These are phyloP conservation scores for Tylopilus plumbeoviolaceoides DNA, from an alignment of 768 basidiomycete genomes.

Conservation along the genomic window DNA sequence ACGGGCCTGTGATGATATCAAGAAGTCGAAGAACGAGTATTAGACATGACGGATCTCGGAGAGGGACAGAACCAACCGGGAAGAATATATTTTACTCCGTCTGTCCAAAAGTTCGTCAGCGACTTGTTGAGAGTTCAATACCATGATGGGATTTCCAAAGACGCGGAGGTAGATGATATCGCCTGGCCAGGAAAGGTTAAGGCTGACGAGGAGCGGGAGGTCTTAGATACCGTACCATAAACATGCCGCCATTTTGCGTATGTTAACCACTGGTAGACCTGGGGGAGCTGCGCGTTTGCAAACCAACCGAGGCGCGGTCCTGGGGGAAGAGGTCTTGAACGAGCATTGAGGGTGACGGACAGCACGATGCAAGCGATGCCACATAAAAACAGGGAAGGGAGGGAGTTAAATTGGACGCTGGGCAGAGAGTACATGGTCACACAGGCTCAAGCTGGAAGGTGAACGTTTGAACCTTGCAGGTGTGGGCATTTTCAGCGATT, in stretches of 20 bases:
- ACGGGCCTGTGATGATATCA: constrained; percentile 26
- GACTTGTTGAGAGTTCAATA: constrained; percentile 41
- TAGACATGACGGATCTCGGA: neutral
- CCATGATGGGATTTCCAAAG: constrained; percentile 43
- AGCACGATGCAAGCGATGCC: constrained; percentile 10
- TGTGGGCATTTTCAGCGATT: neutral
- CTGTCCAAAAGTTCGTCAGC: constrained; percentile 45
- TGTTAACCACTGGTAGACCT: constrained; percentile 39
- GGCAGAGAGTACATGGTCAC: neutral
- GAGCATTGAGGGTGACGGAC: constrained; percentile 6
- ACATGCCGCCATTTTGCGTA: constrained; percentile 43
- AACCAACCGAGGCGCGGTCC: constrained; percentile 41
- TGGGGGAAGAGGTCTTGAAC: constrained; percentile 31
- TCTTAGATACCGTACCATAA: constrained; percentile 32
- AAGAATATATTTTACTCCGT: constrained; percentile 42
- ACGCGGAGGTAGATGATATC: constrained; percentile 43
- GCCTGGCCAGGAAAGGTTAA: constrained; percentile 27
- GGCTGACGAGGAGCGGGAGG: neutral
- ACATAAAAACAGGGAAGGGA: constrained; percentile 3
- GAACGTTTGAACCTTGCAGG: neutral
- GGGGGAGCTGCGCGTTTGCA: constrained; percentile 32
- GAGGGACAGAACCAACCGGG: constrained; percentile 16
- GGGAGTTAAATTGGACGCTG: neutral
- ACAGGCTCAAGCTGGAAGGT: neutral
- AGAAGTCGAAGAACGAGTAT: neutral